Evolutionary conservation across 75 land plant genomes (phyloP), one percentile per base, ranked within the genome.

Genomic region (Gnetum montanum): DNA sequence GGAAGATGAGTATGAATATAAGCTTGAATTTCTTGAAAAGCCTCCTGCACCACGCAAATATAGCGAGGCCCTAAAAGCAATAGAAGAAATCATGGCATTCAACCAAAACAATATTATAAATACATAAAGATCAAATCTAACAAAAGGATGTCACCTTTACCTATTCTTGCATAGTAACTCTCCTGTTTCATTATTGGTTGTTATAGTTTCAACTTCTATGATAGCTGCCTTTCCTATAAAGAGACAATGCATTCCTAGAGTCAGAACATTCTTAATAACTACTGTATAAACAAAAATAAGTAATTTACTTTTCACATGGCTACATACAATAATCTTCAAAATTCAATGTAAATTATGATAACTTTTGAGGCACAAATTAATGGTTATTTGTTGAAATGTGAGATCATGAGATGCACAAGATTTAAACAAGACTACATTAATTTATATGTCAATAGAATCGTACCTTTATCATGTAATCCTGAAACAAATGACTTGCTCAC

Each of bases 21-120:
- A 79, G 1, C 55, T 55, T 57, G 80, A 70, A 23, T 78, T 70
- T 44, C 71, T 74, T 46, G 98, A 94, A 63, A 94, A 94, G 24
- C 98, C 96, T 49, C 98, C 98, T 54, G 91, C 87, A 59, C 96
- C 96, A 12, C 96, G 82, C 35, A 94, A 66, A 68, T 72, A 94
- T 43, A 70, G 6, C 27, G 86, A 70, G 30, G 8, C 70, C 73
- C 96, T 93, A 66, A 31, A 30, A 29, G 23, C 12, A 36, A n/a
- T 31, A 0, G 27, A 1, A 38, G 15, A 38, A 7, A 41, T 3
- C 43, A 13, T 41, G 43, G 16, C 13, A 41, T 15, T 41, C 22
- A n/a, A 25, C 8, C 4, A 35, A 22, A 36, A 56, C 26, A 46
- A 37, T 3, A 31, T 51, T 5, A n/a, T n/a, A n/a, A n/a, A n/a